Conservation (phyloP, 2,329 filamentous ascomycete genomes). For the Verticillium nonalfalfae region DNA sequence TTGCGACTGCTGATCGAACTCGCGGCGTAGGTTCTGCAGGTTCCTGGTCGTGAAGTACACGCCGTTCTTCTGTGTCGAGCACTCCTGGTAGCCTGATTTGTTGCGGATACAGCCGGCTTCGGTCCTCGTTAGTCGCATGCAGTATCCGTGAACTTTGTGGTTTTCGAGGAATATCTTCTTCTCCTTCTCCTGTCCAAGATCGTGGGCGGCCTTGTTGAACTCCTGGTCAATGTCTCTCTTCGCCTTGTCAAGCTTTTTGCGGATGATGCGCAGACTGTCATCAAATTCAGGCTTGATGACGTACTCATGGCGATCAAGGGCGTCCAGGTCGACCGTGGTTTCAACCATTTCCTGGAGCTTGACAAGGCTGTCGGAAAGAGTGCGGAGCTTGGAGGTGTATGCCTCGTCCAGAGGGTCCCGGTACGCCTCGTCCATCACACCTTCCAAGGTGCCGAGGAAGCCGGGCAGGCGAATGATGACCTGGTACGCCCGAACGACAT, state of each 20-base stretch:
- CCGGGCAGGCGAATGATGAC: constrained; percentile 87
- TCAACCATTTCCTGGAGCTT: constrained; percentile 98
- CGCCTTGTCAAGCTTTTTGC: constrained; percentile 82
- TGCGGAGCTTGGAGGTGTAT: constrained; percentile 78
- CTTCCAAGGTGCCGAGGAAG: constrained; percentile 82
- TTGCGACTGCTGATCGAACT: constrained; percentile 88
- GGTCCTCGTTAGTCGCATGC: constrained; percentile 84
- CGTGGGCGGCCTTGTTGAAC: constrained; percentile 67
- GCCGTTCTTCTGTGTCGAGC: constrained; percentile 97
- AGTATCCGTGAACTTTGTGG: constrained; percentile 93
- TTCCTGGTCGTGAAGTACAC: constrained; percentile 93
- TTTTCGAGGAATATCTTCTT: constrained; percentile 99
- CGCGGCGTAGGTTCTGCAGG: constrained; percentile 73
- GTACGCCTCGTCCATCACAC: constrained; percentile 92
- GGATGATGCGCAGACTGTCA: constrained; percentile 78
- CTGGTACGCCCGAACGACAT: constrained; percentile 93
- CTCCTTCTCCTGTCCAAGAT: constrained; percentile 86
- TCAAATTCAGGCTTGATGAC: constrained; percentile 99
- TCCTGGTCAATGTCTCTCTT: constrained; percentile 78
- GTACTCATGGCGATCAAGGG: constrained; percentile 94
- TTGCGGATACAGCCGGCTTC: constrained; percentile 93
- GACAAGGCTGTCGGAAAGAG: constrained; percentile 69
- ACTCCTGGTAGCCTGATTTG: constrained; percentile 85
- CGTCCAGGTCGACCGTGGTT: constrained; percentile 92
- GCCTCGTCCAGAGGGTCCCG: constrained; percentile 78